Evolutionary conservation across 2,329 filamentous ascomycete genomes (phyloP).

Genomic region (Ceratocystis ficicola): DNA sequence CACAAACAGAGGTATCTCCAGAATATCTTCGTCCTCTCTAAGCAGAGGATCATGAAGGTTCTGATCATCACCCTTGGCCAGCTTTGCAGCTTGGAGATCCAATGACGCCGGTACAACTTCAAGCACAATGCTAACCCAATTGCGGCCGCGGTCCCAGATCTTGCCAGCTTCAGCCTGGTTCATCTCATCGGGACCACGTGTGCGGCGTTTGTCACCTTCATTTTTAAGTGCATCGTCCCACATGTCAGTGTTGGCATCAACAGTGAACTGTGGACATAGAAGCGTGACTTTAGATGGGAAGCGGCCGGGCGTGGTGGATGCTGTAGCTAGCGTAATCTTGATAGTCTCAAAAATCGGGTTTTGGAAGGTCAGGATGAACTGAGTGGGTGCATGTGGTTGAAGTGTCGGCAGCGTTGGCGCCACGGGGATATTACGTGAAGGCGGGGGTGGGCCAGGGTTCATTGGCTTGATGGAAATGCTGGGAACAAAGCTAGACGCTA

Average conservation of each 20-base stretch:
- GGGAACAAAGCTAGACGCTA: slow-evolving; percentile 81
- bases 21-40: slow-evolving; percentile 47
- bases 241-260: slow-evolving; percentile 78
- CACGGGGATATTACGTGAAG: slow-evolving; percentile 17
- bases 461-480: slow-evolving; percentile 61
- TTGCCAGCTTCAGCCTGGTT: slow-evolving; percentile 65
- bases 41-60: slow-evolving; percentile 37
- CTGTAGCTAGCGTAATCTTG: slow-evolving; percentile 75
- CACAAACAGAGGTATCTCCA: slow-evolving; percentile 93
- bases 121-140: slow-evolving; percentile 88
- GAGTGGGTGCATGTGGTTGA: slow-evolving; percentile 42
- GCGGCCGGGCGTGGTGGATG: slow-evolving; percentile 62
- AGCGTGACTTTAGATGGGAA: slow-evolving; percentile 76
- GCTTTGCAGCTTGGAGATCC: slow-evolving; percentile 30
- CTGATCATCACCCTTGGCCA: slow-evolving; percentile 28
- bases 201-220: slow-evolving; percentile 31
- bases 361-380: slow-evolving; percentile 79
- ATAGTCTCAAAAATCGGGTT: slow-evolving; percentile 92
- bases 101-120: slow-evolving; percentile 65
- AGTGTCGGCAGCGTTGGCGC: slow-evolving; percentile 37
- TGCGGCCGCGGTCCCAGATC: slow-evolving; percentile 86
- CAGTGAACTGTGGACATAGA: slow-evolving; percentile 84
- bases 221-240: slow-evolving; percentile 75
- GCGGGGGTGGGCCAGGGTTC: slow-evolving; percentile 24
- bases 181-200: slow-evolving; percentile 27